Percentiles rank a stretch among this genome's conserved stretches.
phyloP scores from a whole-genome alignment of 495 filamentous ascomycete species.

The Astrothelium macrocarpum region DNA sequence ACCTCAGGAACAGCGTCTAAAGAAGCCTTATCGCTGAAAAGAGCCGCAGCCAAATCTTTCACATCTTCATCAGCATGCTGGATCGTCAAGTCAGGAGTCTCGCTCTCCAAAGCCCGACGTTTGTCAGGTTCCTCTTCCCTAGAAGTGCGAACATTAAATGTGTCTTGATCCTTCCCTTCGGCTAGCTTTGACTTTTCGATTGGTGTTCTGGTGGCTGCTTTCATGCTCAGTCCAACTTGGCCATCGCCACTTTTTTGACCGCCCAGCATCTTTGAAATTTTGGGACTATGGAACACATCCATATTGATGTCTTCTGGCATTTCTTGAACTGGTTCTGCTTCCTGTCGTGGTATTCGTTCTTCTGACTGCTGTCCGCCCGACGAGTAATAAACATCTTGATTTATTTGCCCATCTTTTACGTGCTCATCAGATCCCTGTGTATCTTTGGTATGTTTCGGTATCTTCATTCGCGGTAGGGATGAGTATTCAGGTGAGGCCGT shows the following conservation, averaged over 20 bases:
- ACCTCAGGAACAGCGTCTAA: constrained; percentile 17
- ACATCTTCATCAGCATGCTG: constrained; percentile 20
- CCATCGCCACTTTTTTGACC: constrained; percentile 19
- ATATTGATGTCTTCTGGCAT: constrained; percentile 14
- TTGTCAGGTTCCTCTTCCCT: not conserved
- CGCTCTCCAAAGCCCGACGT: not conserved
- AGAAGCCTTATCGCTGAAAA: constrained; percentile 26
- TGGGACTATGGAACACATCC: constrained; percentile 46
- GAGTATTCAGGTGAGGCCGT: constrained; percentile 41
- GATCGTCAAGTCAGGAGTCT: not conserved
- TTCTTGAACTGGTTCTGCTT: constrained; percentile 7
- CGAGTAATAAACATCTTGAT: constrained; percentile 41
- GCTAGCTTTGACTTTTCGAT: constrained; percentile 25
- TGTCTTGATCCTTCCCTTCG: constrained; percentile 33
- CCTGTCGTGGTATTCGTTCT: not conserved
- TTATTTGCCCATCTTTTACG: constrained; percentile 37
- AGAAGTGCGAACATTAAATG: constrained; percentile 33
- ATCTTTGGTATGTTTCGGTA: constrained; percentile 46
- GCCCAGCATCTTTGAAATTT: constrained; percentile 47
- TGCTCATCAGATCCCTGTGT: constrained; percentile 33
- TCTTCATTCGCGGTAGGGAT: constrained; percentile 47
- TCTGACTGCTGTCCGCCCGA: not conserved
- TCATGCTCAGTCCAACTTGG: constrained; percentile 21
- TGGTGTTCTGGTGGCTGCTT: constrained; percentile 24
- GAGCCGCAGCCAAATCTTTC: constrained; percentile 27